phyloP scores from a whole-genome alignment of 441 rosid species.

The Gossypium laxum region DNA sequence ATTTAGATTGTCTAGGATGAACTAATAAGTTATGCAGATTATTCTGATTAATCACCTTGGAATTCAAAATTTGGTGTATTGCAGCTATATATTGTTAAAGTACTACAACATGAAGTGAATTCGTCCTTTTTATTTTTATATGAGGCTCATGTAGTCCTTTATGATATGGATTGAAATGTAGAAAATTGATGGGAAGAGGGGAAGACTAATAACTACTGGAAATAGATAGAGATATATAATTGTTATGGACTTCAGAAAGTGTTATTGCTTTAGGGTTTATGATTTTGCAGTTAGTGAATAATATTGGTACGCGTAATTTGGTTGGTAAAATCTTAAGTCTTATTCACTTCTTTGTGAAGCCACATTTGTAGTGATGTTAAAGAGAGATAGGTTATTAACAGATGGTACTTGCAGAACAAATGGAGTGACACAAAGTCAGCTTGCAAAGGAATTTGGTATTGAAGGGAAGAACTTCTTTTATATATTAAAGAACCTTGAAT shows the following conservation, averaged over 20 bases:
- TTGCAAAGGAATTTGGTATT: constrained; percentile 65
- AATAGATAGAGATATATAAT: not conserved
- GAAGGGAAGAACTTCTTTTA: constrained; percentile 64
- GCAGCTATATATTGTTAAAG: not conserved
- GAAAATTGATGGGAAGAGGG: not conserved
- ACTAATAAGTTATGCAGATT: not conserved
- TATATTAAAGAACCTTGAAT: constrained; percentile 58
- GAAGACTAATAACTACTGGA: not conserved
- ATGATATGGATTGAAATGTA: not conserved
- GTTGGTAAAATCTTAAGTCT: not conserved
- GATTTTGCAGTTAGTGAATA: not conserved
- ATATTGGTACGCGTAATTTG: not conserved
- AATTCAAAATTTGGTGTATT: not conserved
- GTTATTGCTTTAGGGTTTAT: not conserved
- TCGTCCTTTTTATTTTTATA: not conserved
- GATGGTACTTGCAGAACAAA: constrained; percentile 38
- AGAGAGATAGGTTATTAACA: not conserved
- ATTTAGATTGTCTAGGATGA: not conserved
- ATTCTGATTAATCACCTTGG: not conserved
- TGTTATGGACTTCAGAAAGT: not conserved
- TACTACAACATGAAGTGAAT: not conserved
- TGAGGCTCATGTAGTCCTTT: not conserved
- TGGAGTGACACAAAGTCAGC: constrained; percentile 68
- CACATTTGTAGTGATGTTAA: not conserved
- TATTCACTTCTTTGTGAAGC: not conserved